Base-by-base conservation (phyloP, 2,329 filamentous ascomycete genomes). In the Rhytidhysteron rufulum region DNA sequence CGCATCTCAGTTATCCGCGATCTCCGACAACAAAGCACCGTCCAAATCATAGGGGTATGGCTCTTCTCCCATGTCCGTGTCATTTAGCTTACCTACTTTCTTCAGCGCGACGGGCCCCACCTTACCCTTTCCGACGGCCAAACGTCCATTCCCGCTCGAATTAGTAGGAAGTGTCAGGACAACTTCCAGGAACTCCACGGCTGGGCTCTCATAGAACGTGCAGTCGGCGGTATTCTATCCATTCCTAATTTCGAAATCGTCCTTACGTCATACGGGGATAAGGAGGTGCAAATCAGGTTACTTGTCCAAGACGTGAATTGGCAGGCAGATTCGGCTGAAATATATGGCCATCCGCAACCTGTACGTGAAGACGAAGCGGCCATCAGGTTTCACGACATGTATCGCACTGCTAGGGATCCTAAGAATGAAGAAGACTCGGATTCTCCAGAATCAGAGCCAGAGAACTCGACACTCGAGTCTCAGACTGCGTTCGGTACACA, bases 111-210 rank as follows among this genome's bases (percentile, higher is more conserved):
- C n/a, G n/a, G n/a, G n/a, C n/a, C n/a, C 37, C 31, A 42, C 6
- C 36, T 58, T 21, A 47, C 45, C 11, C 34, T 64, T 5, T 58
- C 60, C 17, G 62, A 66, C 54, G 51, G 58, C 40, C 29, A 43
- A 6, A 45, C 44, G 9, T 45, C 44, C 19, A 38, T 60, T 27
- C 40, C 45, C 25, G 49, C 56, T 11, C 36, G 42, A 8, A 37
- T 60, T 37, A 42, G 54, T 0, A 18, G 34, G 20, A 20, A 38
- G 8, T 54, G 50, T 36, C 27, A 37, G 8, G 16, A 29, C 18
- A 18, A 43, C 34, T 45, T 60, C 16, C 19, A 27, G 9, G 27
- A 32, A 11, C 43, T 38, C 43, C 39, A 32, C 18, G 13, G 24
- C 8, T 19, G 25, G 2, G 17, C 20, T 3, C 27, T 34, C 13